Conservation (phyloP, 345 rosid genomes). For the Excoecaria agallocha region DNA sequence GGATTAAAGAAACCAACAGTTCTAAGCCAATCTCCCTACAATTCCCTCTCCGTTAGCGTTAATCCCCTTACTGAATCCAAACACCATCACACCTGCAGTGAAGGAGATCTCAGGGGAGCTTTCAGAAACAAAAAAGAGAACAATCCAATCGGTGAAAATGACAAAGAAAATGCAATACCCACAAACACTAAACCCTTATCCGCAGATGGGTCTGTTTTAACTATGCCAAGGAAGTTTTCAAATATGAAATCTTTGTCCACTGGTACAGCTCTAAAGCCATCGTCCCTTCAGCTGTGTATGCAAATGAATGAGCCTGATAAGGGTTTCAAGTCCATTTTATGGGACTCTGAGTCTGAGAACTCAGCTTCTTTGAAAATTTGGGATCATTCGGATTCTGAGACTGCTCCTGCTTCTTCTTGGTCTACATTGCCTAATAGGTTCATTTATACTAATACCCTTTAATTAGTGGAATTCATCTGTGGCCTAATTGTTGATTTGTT, state of each 20-base stretch:
- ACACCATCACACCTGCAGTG: conserved; percentile 38
- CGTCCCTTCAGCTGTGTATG: conserved; percentile 82
- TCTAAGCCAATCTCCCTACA: conserved; percentile 31
- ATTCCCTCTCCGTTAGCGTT: conserved; percentile 34
- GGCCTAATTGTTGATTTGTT: neutral
- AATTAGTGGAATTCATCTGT: neutral
- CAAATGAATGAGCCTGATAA: conserved; percentile 64
- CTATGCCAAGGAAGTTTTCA: conserved; percentile 30
- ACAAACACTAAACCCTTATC: conserved; percentile 42
- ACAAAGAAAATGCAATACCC: conserved; percentile 43
- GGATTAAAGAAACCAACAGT: conserved; percentile 28
- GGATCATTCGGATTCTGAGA: conserved; percentile 92
- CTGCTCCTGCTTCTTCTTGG: conserved; percentile 98
- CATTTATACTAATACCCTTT: neutral
- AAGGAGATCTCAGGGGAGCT: conserved; percentile 19
- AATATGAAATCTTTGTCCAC: conserved; percentile 56
- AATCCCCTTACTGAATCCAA: conserved; percentile 42
- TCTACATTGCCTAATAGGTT: conserved; percentile 83
- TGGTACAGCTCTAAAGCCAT: conserved; percentile 55
- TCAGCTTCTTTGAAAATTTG: conserved; percentile 63
- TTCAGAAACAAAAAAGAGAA: conserved; percentile 48
- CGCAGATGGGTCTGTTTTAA: conserved; percentile 33
- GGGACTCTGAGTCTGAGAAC: conserved; percentile 71
- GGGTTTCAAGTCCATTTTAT: conserved; percentile 44
- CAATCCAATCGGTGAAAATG: conserved; percentile 18